A percentile compares a stretch with the other conserved stretches of the same genome.
These are phyloP conservation scores for Nicotiana noctiflora DNA, from an alignment of 257 asterid genomes.

Conservation along the genomic window DNA sequence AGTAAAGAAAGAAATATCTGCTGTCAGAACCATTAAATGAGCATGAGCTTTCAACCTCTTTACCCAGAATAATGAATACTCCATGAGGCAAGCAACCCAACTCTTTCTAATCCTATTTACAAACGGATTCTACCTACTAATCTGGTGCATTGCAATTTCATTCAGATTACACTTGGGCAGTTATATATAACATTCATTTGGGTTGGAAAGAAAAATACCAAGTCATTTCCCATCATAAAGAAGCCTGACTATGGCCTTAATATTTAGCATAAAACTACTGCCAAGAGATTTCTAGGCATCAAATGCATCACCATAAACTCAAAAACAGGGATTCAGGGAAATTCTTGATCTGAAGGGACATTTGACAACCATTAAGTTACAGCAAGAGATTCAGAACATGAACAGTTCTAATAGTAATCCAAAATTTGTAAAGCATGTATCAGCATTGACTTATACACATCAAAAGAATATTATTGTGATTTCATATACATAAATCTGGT, in stretches of 20 bases:
- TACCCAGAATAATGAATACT: not conserved
- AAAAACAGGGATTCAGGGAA: not conserved
- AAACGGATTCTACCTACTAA: not conserved
- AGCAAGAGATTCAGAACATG: not conserved
- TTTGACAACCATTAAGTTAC: not conserved
- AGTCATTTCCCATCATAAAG: not conserved
- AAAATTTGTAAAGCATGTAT: not conserved
- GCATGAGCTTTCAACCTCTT: not conserved
- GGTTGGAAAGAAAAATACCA: not conserved
- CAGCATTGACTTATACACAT: not conserved
- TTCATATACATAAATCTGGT: not conserved
- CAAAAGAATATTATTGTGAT: not conserved
- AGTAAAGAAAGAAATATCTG: not conserved
- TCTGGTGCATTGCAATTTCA: not conserved
- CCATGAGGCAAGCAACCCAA: not conserved
- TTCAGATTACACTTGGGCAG: not conserved
- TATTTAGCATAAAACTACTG: not conserved
- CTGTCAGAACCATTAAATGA: slow-evolving; percentile 10
- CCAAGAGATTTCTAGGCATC: not conserved
- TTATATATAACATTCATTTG: not conserved
- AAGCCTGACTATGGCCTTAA: not conserved
- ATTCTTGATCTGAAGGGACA: not conserved
- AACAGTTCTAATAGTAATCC: not conserved
- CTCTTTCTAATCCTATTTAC: not conserved
- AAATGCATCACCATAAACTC: not conserved